These are phyloP conservation scores for Rhodamnia rubescens DNA, from an alignment of 345 rosid genomes.

Conservation along the genomic window DNA sequence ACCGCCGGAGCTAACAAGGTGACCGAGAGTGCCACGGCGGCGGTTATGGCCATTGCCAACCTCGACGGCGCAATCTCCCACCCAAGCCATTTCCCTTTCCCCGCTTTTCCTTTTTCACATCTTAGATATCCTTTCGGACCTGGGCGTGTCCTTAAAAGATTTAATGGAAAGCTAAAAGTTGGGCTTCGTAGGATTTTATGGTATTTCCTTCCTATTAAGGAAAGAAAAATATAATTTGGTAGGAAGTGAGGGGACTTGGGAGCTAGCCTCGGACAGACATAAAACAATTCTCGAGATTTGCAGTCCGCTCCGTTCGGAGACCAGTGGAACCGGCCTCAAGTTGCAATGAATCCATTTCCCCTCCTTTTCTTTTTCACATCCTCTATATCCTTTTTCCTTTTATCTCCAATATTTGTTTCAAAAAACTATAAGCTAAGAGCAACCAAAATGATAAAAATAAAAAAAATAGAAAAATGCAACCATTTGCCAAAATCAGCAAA, in stretches of 20 bases:
- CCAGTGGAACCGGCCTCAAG: too few relatives aligned
- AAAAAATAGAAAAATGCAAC: neutral
- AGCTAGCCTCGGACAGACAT: too few relatives aligned
- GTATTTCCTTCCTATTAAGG: too few relatives aligned
- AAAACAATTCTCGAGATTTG: too few relatives aligned
- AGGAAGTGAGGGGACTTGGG: too few relatives aligned
- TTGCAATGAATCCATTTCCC: neutral
- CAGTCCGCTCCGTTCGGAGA: too few relatives aligned
- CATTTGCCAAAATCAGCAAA: neutral
- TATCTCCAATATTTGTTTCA: neutral
- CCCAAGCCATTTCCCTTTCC: neutral
- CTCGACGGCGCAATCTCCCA: neutral
- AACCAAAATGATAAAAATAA: neutral
- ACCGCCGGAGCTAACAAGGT: neutral
- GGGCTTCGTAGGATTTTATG: too few relatives aligned
- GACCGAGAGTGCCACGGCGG: accelerated
- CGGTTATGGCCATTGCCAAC: neutral
- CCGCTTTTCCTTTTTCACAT: neutral
- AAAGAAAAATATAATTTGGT: too few relatives aligned
- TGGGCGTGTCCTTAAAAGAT: too few relatives aligned
- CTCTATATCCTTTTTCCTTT: neutral
- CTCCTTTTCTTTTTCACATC: too few relatives aligned
- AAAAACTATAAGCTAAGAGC: too few relatives aligned
- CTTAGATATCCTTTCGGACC: neutral
- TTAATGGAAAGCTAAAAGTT: too few relatives aligned